A percentile compares a stretch with the other conserved stretches of the same genome.
Conservation (phyloP, 2,329 filamentous ascomycete species). For the Tolypocladium endophyticum region DNA sequence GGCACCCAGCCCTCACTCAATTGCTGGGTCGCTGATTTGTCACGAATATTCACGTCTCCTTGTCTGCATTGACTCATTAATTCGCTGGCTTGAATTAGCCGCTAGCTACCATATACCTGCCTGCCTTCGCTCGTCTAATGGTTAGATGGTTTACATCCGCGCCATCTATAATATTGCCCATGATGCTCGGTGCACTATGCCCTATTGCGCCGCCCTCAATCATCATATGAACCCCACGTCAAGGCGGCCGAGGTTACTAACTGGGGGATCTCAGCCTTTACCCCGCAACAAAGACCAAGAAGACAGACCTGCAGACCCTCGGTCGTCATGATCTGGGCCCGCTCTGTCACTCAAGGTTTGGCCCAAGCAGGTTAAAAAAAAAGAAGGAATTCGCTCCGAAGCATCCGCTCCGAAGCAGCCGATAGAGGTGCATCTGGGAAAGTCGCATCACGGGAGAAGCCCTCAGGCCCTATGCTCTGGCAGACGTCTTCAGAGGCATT, state of each 20-base stretch:
- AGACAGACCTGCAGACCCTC: not conserved
- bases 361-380: not conserved
- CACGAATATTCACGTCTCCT: not conserved
- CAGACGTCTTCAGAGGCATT: not conserved
- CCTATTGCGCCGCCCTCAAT: slow-evolving; percentile 1
- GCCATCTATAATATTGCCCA: slow-evolving; percentile 6
- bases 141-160: slow-evolving; percentile 3
- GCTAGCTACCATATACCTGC: not conserved
- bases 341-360: not conserved
- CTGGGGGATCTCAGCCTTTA: not conserved
- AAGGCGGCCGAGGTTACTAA: not conserved
- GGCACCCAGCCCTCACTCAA: not conserved
- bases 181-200: not conserved
- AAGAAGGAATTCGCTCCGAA: not conserved
- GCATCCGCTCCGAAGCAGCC: not conserved
- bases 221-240: not conserved
- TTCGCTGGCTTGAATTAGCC: slow-evolving; percentile 2
- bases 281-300: not conserved
- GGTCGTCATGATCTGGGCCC: not conserved
- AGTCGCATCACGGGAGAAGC: not conserved
- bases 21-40: not conserved
- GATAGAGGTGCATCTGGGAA: not conserved
- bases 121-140: slow-evolving; percentile 1
- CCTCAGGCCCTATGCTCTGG: not conserved
- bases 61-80: not conserved